Evolutionary conservation across 305 asterid species (phyloP), one percentile per base, ranked within the genome.

Genomic region (Ilex paraguariensis): DNA sequence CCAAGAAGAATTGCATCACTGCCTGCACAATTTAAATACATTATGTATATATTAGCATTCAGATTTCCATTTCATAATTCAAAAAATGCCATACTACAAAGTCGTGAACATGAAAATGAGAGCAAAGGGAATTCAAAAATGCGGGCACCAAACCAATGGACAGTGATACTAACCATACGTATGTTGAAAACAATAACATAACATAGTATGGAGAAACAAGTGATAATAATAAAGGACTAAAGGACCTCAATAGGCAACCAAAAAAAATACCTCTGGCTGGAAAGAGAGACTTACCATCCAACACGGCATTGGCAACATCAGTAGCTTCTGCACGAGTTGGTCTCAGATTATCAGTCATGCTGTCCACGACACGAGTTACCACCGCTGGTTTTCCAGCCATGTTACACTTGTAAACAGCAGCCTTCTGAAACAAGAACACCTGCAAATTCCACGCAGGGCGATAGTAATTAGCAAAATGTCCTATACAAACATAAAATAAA

Each of bases 241-340:
- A 36, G 4, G 7, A 36, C 7, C 6, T 36, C 42, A 36, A 36
- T 36, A 2, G 42, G 42, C 6, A 36, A 36, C 42, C 9, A 36
- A 3, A 36, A 36, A 36, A 36, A 36, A 5, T n/a, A 36, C 0
- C 42, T 36, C 9, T 56, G 52, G 53, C 10, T 21, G 50, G 64
- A 33, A 50, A 16, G 14, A 55, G 59, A 13, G 44, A 69, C 79
- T 81, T 55, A 89, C 98, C 98, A 77, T 92, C 98, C 78, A 92
- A 80, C 55, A 92, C 98, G 58, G 98, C 97, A 79, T 92, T 92
- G 64, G 98, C 98, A 17, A 92, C 96, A 81, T 92, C 98, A 58
- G 98, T 92, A 77, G 98, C 98, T 82, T 92, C 98, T 3, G 96
- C 98, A 79, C 98, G 96, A 62, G 98, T 92, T 51, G 97, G 98